phyloP scores from a whole-genome alignment of 2,329 filamentous ascomycete genomes.

The Xylaria hypoxylon region DNA sequence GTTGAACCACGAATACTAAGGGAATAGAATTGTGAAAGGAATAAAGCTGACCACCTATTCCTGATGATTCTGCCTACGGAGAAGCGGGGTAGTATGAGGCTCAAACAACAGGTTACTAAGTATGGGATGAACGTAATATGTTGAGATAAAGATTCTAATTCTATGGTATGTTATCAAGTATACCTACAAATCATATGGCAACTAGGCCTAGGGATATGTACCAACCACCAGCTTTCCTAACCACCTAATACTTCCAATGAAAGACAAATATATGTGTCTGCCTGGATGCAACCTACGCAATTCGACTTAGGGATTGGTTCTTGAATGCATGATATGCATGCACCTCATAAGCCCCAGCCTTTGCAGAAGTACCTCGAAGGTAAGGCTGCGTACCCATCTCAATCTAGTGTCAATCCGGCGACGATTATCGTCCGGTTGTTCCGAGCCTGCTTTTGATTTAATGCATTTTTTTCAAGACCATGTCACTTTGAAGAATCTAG shows the following conservation, averaged over 20 bases:
- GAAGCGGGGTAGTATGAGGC: conserved; percentile 13
- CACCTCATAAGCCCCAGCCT: conserved; percentile 18
- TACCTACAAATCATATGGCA: neutral
- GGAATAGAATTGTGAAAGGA: neutral
- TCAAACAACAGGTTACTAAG: neutral
- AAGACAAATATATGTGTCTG: neutral
- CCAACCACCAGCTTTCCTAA: neutral
- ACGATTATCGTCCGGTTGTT: neutral
- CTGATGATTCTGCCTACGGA: neutral
- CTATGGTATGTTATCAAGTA: neutral
- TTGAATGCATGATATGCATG: conserved; percentile 13
- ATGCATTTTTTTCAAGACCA: no score
- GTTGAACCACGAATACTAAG: neutral
- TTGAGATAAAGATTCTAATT: neutral
- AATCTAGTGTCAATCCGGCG: neutral
- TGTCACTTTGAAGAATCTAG: neutral
- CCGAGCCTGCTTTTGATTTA: neutral
- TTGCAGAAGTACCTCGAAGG: neutral
- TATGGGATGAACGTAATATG: neutral
- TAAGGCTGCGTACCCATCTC: conserved; percentile 6
- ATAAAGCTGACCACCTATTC: neutral
- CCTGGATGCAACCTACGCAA: conserved; percentile 1
- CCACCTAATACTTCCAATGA: neutral
- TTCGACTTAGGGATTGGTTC: neutral
- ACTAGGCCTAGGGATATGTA: neutral